phyloP scores from a whole-genome alignment of 1,284 basidiomycete genomes.

The Cutaneotrichosporon spelunceum region DNA sequence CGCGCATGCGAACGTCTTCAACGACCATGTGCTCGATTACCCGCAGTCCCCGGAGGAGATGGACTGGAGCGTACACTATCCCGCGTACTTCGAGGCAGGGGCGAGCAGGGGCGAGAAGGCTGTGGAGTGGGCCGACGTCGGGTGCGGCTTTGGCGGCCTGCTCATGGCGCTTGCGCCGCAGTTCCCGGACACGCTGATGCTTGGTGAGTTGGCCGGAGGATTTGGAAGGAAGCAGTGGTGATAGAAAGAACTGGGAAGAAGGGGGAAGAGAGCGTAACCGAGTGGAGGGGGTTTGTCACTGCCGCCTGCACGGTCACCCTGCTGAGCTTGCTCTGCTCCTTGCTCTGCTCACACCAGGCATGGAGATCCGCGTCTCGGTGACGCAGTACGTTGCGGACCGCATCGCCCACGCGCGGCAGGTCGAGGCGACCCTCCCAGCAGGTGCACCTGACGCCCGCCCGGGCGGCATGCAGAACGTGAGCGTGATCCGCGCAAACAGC shows the following conservation, averaged over 20 bases:
- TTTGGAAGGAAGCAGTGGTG: not conserved
- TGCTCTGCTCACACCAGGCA: slow-evolving; percentile 57
- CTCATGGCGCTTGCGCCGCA: slow-evolving; percentile 84
- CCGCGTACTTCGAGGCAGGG: slow-evolving; percentile 59
- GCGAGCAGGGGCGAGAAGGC: slow-evolving; percentile 36
- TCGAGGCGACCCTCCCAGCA: slow-evolving; percentile 53
- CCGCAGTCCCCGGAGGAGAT: slow-evolving; percentile 74
- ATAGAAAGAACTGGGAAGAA: not conserved
- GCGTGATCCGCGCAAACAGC: slow-evolving; percentile 90
- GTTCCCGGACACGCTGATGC: slow-evolving; percentile 88
- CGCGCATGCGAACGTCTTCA: slow-evolving; percentile 97
- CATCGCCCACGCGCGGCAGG: slow-evolving; percentile 74
- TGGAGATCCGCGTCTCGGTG: slow-evolving; percentile 96
- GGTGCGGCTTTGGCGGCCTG: slow-evolving; percentile 96
- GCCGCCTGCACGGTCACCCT: too few species aligned
- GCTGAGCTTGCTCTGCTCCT: too few species aligned
- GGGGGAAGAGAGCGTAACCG: too few species aligned
- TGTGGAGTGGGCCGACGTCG: slow-evolving; percentile 95
- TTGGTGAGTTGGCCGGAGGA: slow-evolving; percentile 68
- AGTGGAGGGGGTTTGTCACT: too few species aligned
- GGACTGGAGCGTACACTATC: slow-evolving; percentile 85
- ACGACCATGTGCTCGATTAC: slow-evolving; percentile 89
- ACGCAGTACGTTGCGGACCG: slow-evolving; percentile 95
- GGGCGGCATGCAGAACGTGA: slow-evolving; percentile 80
- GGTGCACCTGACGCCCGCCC: slow-evolving; percentile 37